Conservation (phyloP, 2,329 filamentous ascomycete genomes). For the Diaporthe eres region DNA sequence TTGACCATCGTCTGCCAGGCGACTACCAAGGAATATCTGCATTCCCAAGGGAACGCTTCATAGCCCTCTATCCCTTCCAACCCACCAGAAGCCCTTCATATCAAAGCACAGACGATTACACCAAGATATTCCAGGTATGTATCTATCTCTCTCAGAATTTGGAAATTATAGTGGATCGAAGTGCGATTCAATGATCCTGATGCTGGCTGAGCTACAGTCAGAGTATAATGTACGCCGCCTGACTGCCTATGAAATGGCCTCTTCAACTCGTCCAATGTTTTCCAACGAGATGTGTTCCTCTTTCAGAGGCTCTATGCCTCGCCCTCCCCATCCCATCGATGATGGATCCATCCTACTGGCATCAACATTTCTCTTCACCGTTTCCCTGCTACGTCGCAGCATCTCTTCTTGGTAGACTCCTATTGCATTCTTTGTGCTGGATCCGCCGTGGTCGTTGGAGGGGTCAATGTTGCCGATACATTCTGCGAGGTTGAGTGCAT, state of each 20-base stretch:
- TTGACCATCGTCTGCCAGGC: not conserved
- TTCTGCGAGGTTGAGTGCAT: conserved; percentile 6
- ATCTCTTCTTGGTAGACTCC: not conserved
- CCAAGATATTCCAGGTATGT: not conserved
- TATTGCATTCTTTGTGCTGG: not conserved
- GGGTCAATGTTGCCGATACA: not conserved
- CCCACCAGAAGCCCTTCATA: not conserved
- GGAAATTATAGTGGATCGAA: not conserved
- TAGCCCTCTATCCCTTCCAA: not conserved
- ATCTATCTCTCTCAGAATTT: not conserved
- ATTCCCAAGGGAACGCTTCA: no score
- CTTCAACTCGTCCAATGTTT: not conserved
- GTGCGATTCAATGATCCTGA: not conserved
- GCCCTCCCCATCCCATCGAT: conserved; percentile 17
- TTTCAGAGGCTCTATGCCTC: not conserved
- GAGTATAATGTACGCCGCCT: not conserved
- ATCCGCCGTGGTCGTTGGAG: not conserved
- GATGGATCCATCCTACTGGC: not conserved
- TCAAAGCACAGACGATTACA: not conserved
- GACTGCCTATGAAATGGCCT: not conserved
- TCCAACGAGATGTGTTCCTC: not conserved
- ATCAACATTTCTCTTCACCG: not conserved
- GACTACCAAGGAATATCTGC: not conserved
- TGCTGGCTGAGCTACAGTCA: not conserved
- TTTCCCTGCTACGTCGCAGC: not conserved